phyloP scores from a whole-genome alignment of 2,329 filamentous ascomycete species.

The Colletotrichum aenigma region DNA sequence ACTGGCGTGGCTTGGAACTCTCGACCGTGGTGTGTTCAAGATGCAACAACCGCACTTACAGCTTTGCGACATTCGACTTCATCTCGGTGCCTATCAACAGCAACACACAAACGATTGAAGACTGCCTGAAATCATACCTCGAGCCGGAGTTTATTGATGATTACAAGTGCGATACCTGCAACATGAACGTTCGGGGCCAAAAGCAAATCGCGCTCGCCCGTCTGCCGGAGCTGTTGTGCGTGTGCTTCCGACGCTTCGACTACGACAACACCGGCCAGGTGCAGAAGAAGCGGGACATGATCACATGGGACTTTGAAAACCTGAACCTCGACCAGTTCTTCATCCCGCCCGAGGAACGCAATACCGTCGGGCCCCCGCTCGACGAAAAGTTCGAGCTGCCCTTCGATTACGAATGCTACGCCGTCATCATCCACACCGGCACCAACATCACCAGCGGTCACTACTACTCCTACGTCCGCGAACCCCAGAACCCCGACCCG shows the following conservation, averaged over 20 bases:
- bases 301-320: slow-evolving; percentile 78
- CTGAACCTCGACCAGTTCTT: slow-evolving; percentile 59
- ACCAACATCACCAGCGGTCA: slow-evolving; percentile 73
- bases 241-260: slow-evolving; percentile 71
- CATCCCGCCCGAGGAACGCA: slow-evolving; percentile 39
- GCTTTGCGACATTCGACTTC: slow-evolving; percentile 57
- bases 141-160: slow-evolving; percentile 70
- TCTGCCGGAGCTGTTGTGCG: slow-evolving; percentile 78
- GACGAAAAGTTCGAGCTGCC: slow-evolving; percentile 54
- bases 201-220: slow-evolving; percentile 78
- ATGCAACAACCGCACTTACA: slow-evolving; percentile 55
- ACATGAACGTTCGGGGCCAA: slow-evolving; percentile 67
- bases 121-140: slow-evolving; percentile 74
- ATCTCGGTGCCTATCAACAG: slow-evolving; percentile 48
- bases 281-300: slow-evolving; percentile 68
- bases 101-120: slow-evolving; percentile 47
- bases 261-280: slow-evolving; percentile 32
- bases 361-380: slow-evolving; percentile 17
- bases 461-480: slow-evolving; percentile 75
- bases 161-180: slow-evolving; percentile 78
- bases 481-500: slow-evolving; percentile 50
- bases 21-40: slow-evolving; percentile 71
- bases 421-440: slow-evolving; percentile 79
- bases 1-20: slow-evolving; percentile 80
- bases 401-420: slow-evolving; percentile 85